Base-by-base conservation (phyloP, 2,329 filamentous ascomycete genomes). In the Ophiocordyceps sinensis region DNA sequence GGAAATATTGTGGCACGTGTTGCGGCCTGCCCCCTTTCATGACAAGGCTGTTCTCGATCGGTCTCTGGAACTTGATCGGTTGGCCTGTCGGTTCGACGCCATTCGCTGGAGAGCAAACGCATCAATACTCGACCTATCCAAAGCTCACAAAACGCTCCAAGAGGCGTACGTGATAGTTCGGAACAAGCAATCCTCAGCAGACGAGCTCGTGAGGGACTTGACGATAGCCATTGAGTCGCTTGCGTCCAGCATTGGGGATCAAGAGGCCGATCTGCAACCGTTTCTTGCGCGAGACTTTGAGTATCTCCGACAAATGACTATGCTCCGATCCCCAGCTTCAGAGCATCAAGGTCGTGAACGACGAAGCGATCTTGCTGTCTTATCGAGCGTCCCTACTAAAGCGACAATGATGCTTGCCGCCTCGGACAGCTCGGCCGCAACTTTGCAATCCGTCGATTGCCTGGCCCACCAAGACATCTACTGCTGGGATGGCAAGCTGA, bases 1-100 rank as follows among this genome's bases (percentile, higher is more conserved):
- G 83, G 83, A 91, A 53, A 58, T 65, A 9, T 68, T 94, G 5
- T 94, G 88, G 89, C 73, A 75, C 35, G 53, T 66, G 2, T 74
- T 93, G 52, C 75, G 82, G 41, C 85, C 87, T 1, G 57, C 64
- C 11, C 69, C 76, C 5, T 65, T 79, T 19, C 59, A 67, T 2
- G 66, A 67, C 15, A 56, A 62, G 21, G 51, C 54, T 4, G 61
- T 66, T 0, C 58, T 78, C 35, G 57, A 65, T 26, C 67, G 65
- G 30, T 61, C 71, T 7, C 45, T 64, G 12, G 63, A 70, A 31
- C 63, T 82, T 50, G 70, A 78, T 47, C 61, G 61, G 11, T 62
- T 83, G 5, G 76, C 75, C 2, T 56, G 56, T 2, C 66, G 75
- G 39, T 82, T 83, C 43, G 79, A 83, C 54, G 55, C 61, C 28